Conservation (phyloP, 2,329 filamentous ascomycete species). For the Ophioceras dolichostomum region DNA sequence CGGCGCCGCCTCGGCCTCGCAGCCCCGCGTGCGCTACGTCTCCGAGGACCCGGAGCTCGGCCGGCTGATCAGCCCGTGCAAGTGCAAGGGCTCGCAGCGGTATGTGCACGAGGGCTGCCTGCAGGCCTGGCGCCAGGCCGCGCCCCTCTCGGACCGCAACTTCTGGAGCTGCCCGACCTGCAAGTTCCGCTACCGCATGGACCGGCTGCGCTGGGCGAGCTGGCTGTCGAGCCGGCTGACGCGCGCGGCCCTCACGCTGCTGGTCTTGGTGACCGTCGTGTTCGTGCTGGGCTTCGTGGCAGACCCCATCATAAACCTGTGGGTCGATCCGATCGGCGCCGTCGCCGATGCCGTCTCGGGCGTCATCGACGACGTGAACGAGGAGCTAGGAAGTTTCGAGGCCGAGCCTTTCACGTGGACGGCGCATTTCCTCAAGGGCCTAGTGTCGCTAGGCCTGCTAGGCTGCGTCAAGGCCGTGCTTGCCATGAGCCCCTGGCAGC, state of each 20-base stretch:
- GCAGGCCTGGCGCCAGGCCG: constrained; percentile 65
- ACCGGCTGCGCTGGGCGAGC: constrained; percentile 63
- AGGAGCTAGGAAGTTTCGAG: constrained; percentile 20
- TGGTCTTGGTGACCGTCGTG: constrained; percentile 58
- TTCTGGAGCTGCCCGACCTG: constrained; percentile 87
- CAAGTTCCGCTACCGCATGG: constrained; percentile 67
- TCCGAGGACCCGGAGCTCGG: constrained; percentile 64
- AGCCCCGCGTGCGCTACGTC: constrained; percentile 40
- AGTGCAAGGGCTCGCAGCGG: constrained; percentile 84
- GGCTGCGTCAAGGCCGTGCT: constrained; percentile 75
- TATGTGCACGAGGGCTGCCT: constrained; percentile 93
- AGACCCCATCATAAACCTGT: constrained; percentile 83
- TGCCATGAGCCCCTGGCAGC: constrained; percentile 62
- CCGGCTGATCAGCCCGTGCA: constrained; percentile 76
- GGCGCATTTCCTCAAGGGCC: constrained; percentile 78
- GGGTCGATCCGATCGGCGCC: constrained; percentile 63
- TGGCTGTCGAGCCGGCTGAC: constrained; percentile 54
- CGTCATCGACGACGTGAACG: constrained; percentile 17
- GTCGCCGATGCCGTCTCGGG: constrained; percentile 36
- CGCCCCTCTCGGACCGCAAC: constrained; percentile 52
- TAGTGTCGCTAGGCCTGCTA: constrained; percentile 79
- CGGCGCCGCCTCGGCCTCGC: constrained; percentile 12
- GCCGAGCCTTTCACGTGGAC: constrained; percentile 52
- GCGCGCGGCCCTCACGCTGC: constrained; percentile 58
- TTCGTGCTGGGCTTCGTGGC: constrained; percentile 85